Base-by-base conservation (phyloP, 2,329 filamentous ascomycete species). In the Colletotrichum lentis region DNA sequence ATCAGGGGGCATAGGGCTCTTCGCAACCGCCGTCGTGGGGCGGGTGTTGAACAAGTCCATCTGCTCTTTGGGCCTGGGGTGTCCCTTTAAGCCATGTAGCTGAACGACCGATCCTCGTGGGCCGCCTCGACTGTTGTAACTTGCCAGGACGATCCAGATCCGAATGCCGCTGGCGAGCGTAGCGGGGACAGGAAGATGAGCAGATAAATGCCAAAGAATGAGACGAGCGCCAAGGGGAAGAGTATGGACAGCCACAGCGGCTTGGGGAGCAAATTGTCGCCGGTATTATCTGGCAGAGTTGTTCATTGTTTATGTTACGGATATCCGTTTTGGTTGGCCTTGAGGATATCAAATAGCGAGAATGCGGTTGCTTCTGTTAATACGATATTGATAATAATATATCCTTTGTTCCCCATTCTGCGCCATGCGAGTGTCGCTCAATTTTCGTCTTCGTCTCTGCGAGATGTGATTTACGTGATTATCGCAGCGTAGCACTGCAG, bases 61-160 rank as follows among this genome's bases (percentile, higher is more conserved):
- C 20, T 64, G 37, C 5, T 27, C 22, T 8, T 63, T 53, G 5
- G 37, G n/a, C 6, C 27, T 53, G 5, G 46, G 52, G 1, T 67
- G 41, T 11, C 39, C 64, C 12, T 57, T 67, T 1, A 50, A 5
- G 31, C 60, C 4, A 53, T 54, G 3, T 47, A 43, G 31, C 61
- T 18, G 31, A 63, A 53, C 14, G 61, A 20, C 2, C 54, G 53
- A 31, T 54, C 53, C 3, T 67, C 54, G 35, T 67, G 64, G 18
- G 64, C 62, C 12, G 61, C 53, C 6, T 64, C 61, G 8, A 59
- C 54, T 1, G 64, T 67, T 2, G 61, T 67, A n/a, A n/a, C n/a
- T n/a, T n/a, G n/a, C n/a, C 31, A 64, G 43, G n/a, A 67, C 12
- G 8, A 67, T 18, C 39, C 1, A 67, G 41, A n/a, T 59, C 55